Evolutionary conservation across 306 rosid genomes (phyloP), one percentile per base, ranked within the genome.

Genomic region (Dalbergia oliveri): DNA sequence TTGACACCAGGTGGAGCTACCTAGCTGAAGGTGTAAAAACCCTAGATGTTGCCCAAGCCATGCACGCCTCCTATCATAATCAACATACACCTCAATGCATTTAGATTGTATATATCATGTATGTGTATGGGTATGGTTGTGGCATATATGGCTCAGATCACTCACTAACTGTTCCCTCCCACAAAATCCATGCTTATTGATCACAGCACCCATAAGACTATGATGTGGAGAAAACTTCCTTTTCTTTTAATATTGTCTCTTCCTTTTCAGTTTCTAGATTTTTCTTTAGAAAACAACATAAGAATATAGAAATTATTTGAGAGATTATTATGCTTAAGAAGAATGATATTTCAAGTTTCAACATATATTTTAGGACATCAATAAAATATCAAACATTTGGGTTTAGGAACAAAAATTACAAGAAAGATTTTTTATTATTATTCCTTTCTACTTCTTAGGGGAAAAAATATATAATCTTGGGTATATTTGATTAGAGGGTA

Each of bases 1-100:
- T n/a, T 49, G 72, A 75, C 80, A 75, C 51, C 75, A 58, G 47
- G 72, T 16, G 44, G 76, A 15, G 67, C 12, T 66, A 18, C 66
- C 12, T 66, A n/a, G 10, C 68, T 37, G 44, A 26, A 76, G 13
- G 60, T 71, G 54, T 9, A 70, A 18, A 84, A 76, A 76, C 70
- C 83, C 60, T 56, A 81, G 71, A 71, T 60, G 47, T 59, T 43
- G 31, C 66, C 57, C 41, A 45, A 73, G 19, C 69, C 33, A 23
- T 7, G 0, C 47, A 7, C 47, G 4, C 53, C 53, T 3, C 13
- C 5, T n/a, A 9, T 77, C 54, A 21, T 62, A 34, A 65, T 79
- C 58, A 50, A 12, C 65, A 6, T 45, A 54, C n/a, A 31, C 34
- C 72, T 39, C 4, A 26, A 57, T 21, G 6, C 14, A 34, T 51